phyloP scores from a whole-genome alignment of 257 asterid genomes.

The Solanum rostratum region DNA sequence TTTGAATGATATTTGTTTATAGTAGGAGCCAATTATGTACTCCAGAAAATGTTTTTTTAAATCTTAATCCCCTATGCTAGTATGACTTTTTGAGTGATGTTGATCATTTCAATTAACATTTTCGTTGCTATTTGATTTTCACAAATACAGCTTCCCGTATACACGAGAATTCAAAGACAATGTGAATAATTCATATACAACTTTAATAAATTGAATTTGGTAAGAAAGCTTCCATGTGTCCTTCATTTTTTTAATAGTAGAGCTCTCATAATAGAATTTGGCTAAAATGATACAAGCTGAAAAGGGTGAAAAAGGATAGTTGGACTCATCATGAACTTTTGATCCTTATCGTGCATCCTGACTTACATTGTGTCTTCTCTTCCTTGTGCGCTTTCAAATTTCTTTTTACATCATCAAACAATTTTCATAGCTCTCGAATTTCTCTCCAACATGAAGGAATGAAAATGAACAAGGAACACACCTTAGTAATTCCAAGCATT shows the following conservation, averaged over 20 bases:
- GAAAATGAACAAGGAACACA: not conserved
- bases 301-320: not conserved
- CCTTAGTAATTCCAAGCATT: not conserved
- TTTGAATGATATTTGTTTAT: not conserved
- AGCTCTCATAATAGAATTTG: not conserved
- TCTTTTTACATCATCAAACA: not conserved
- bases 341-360: not conserved
- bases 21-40: not conserved
- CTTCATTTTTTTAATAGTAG: not conserved
- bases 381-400: not conserved
- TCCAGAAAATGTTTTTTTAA: not conserved
- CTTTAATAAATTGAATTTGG: conserved; percentile 36
- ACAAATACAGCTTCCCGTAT: conserved; percentile 50
- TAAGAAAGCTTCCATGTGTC: conserved; percentile 18
- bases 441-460: not conserved
- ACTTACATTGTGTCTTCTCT: not conserved
- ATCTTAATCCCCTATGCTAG: not conserved
- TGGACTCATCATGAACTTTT: not conserved
- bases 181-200: conserved; percentile 23
- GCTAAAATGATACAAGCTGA: not conserved
- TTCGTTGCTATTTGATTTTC: conserved; percentile 3
- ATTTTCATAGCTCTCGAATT: not conserved
- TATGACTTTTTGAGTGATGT: not conserved
- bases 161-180: conserved; percentile 24
- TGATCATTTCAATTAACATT: not conserved